These are phyloP conservation scores for Fusarium haematococcum DNA, from an alignment of 2,329 filamentous ascomycete species.

Conservation along the genomic window DNA sequence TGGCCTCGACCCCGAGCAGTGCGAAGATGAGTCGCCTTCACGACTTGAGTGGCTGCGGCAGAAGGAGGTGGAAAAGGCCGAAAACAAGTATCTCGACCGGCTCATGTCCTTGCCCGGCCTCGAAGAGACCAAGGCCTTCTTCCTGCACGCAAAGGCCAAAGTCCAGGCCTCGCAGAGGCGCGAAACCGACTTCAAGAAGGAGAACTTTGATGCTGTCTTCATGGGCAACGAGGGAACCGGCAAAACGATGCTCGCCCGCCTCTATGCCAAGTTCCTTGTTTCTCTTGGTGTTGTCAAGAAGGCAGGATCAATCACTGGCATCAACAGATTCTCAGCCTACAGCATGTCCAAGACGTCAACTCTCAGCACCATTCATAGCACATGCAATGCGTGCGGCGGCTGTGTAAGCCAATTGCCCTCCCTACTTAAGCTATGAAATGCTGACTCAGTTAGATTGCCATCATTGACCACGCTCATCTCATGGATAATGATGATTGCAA, in stretches of 20 bases:
- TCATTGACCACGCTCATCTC: slow-evolving; percentile 47
- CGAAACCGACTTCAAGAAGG: slow-evolving; percentile 61
- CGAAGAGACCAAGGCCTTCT: slow-evolving; percentile 69
- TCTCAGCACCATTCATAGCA: slow-evolving; percentile 56
- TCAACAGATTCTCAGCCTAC: slow-evolving; percentile 44
- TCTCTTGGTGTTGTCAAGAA: slow-evolving; percentile 44
- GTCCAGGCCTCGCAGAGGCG: slow-evolving; percentile 65
- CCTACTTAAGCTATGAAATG: neutral
- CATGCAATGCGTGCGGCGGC: slow-evolving; percentile 60
- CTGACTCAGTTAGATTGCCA: slow-evolving; percentile 40
- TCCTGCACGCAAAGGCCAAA: slow-evolving; percentile 56
- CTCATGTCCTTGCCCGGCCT: slow-evolving; percentile 74
- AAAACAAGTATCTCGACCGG: slow-evolving; percentile 66
- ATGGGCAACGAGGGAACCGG: slow-evolving; percentile 47
- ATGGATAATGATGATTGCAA: slow-evolving; percentile 45
- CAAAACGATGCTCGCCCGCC: slow-evolving; percentile 45
- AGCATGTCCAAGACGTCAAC: slow-evolving; percentile 50
- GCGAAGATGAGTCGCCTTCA: slow-evolving; percentile 56
- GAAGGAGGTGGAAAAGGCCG: slow-evolving; percentile 60
- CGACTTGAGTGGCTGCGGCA: slow-evolving; percentile 50
- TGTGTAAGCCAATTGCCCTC: slow-evolving; percentile 57
- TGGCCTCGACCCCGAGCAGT: slow-evolving; percentile 45
- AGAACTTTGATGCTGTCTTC: slow-evolving; percentile 48
- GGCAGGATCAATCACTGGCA: slow-evolving; percentile 59
- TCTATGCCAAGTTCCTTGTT: slow-evolving; percentile 46